phyloP scores from a whole-genome alignment of 768 basidiomycete species.

The Butyriboletus loyo region DNA sequence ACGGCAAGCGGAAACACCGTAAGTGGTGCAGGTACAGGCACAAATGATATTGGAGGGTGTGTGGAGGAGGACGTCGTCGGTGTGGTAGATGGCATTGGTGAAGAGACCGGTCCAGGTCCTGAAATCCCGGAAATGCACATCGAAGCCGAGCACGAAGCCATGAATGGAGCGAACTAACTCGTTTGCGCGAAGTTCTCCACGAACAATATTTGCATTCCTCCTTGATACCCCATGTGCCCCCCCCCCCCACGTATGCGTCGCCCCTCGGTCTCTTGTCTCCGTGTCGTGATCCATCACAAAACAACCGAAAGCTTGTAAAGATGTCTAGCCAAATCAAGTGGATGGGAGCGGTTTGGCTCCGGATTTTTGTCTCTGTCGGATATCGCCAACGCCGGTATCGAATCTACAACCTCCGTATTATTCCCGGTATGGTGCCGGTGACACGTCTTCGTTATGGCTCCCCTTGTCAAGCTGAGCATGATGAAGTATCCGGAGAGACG shows the following conservation, averaged over 20 bases:
- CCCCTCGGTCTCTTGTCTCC: conserved; percentile 19
- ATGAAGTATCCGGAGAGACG: conserved; percentile 13
- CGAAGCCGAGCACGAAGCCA: conserved; percentile 31
- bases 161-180: conserved; percentile 24
- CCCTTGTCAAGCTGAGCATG: background rate
- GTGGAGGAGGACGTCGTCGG: conserved; percentile 24
- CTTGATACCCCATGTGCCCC: conserved; percentile 27
- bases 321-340: conserved; percentile 33
- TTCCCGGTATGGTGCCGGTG: conserved; percentile 10
- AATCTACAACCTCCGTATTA: conserved; percentile 1
- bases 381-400: conserved; percentile 2
- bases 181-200: conserved; percentile 10
- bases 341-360: conserved; percentile 47
- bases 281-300: conserved; percentile 28
- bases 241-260: conserved; percentile 28
- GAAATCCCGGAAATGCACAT: conserved; percentile 44
- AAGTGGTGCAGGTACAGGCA: conserved; percentile 10
- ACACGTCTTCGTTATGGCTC: background rate
- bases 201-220: conserved; percentile 31
- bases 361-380: conserved; percentile 30
- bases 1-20: conserved; percentile 43
- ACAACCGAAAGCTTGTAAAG: conserved; percentile 32
- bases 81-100: conserved; percentile 23
- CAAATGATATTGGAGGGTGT: conserved; percentile 16
- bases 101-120: conserved; percentile 24